These are phyloP conservation scores for Calonectria pteridis DNA, from an alignment of 2,329 filamentous ascomycete species.

Conservation along the genomic window DNA sequence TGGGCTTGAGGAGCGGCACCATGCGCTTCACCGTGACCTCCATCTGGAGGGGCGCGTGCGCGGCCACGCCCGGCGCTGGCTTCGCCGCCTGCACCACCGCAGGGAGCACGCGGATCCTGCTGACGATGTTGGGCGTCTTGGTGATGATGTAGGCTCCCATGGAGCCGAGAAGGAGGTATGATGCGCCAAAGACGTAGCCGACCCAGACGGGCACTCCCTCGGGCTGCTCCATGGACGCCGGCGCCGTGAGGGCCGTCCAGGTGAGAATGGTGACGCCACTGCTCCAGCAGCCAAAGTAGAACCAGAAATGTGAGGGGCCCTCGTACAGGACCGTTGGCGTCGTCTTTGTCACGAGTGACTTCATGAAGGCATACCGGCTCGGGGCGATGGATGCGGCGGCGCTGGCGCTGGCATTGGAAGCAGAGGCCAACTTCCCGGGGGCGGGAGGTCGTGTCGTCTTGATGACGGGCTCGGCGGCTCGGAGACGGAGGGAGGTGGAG, in stretches of 20 bases:
- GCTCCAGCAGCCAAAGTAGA: conserved; percentile 70
- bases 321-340: conserved; percentile 73
- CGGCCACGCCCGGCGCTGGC: conserved; percentile 31
- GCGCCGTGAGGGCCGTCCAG: conserved; percentile 53
- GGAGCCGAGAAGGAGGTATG: conserved; percentile 70
- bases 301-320: conserved; percentile 73
- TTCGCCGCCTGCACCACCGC: conserved; percentile 34
- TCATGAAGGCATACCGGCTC: conserved; percentile 61
- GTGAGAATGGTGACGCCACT: conserved; percentile 59
- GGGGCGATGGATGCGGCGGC: conserved; percentile 35
- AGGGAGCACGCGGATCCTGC: conserved; percentile 68
- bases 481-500: conserved; percentile 44
- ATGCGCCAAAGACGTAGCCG: conserved; percentile 66
- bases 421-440: conserved; percentile 23
- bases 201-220: conserved; percentile 68
- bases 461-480: conserved; percentile 30
- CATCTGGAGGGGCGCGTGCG: conserved; percentile 55
- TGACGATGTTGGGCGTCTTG: conserved; percentile 69
- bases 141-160: conserved; percentile 72
- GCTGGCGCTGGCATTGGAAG: conserved; percentile 6
- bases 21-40: conserved; percentile 65
- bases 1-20: conserved; percentile 61
- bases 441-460: conserved; percentile 34
- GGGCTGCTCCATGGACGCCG: conserved; percentile 52
- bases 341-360: conserved; percentile 67